Evolutionary conservation across 306 rosid genomes (phyloP).

Genomic region (Trifolium subterraneum): DNA sequence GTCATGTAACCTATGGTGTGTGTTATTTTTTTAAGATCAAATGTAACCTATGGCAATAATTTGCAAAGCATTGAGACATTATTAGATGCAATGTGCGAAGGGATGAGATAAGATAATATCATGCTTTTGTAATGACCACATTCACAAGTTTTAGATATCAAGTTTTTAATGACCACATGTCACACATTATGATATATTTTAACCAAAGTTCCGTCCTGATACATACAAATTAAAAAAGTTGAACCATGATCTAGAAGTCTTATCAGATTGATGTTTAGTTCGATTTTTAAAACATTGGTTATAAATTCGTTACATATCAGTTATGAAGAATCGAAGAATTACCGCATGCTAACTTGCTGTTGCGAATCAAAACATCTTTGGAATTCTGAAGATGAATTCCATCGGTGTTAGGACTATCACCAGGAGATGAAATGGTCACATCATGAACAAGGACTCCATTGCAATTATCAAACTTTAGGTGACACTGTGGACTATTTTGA

Average conservation of each 20-base stretch:
- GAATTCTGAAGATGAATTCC: constrained; percentile 98
- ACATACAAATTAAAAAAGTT: no score
- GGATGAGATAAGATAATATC: neutral
- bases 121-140: neutral
- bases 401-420: constrained; percentile 89
- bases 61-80: constrained; percentile 45
- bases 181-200: neutral
- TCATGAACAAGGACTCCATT: constrained; percentile 80
- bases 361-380: constrained; percentile 73
- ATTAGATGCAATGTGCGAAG: neutral
- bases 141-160: constrained; percentile 4
- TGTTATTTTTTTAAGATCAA: neutral
- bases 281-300: neutral
- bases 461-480: constrained; percentile 96
- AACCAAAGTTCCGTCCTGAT: no score
- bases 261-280: neutral
- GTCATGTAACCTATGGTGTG: constrained; percentile 39
- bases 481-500: constrained; percentile 91
- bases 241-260: neutral
- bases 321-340: constrained; percentile 37
- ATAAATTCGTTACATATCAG: neutral
- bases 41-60: constrained; percentile 38
- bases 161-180: neutral
- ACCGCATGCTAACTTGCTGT: constrained; percentile 83
- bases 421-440: constrained; percentile 79